Evolutionary conservation across 768 basidiomycete genomes (phyloP).

Genomic region (Lactarius hatsudake): DNA sequence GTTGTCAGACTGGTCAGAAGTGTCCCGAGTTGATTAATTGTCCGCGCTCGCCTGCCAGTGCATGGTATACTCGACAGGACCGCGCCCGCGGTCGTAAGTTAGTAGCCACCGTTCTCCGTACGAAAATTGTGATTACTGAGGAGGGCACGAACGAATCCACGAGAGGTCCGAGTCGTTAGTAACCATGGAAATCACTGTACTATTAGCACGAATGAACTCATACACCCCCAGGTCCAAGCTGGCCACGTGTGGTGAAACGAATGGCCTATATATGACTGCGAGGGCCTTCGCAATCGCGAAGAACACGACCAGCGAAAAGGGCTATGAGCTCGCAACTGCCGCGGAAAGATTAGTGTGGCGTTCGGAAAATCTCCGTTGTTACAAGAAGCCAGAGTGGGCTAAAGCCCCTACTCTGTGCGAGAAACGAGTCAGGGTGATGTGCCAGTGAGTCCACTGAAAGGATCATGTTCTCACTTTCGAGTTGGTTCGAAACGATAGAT

Average conservation of each 20-base stretch:
- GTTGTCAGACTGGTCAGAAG: neutral
- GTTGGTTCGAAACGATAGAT: too few species aligned
- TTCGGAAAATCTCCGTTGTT: neutral
- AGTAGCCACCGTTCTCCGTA: constrained; percentile 1
- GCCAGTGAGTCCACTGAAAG: too few species aligned
- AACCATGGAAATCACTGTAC: too few species aligned
- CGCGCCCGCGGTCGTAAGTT: neutral
- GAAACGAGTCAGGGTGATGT: too few species aligned
- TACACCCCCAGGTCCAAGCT: neutral
- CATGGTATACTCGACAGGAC: neutral
- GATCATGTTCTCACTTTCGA: too few species aligned
- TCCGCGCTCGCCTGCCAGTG: neutral
- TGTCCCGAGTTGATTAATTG: neutral
- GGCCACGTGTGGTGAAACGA: neutral
- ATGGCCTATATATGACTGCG: neutral
- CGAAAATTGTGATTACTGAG: constrained; percentile 1
- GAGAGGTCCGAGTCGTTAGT: neutral
- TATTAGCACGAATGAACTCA: neutral
- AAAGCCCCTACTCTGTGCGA: constrained; percentile 3
- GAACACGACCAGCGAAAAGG: neutral
- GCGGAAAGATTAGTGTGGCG: neutral
- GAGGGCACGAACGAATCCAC: neutral
- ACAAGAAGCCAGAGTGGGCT: constrained; percentile 5
- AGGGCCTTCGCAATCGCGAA: constrained; percentile 5
- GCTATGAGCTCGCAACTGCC: neutral